phyloP scores from a whole-genome alignment of 208 protist species.

The Phytomonas sp. region DNA sequence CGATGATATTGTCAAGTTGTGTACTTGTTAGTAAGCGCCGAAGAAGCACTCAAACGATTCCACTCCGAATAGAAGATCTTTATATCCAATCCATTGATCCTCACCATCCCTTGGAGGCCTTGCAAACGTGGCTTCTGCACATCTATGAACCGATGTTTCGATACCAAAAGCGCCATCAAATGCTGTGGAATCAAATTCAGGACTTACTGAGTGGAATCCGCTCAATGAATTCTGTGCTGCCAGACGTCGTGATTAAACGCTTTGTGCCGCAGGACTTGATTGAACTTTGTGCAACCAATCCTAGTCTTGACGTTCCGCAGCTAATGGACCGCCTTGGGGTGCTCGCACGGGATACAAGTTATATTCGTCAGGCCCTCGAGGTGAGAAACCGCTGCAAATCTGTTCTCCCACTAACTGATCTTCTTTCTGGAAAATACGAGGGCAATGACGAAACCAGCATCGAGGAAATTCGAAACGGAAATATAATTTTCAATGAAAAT shows the following conservation, averaged over 20 bases:
- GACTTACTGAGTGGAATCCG: slow-evolving; percentile 67
- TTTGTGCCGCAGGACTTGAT: slow-evolving; percentile 67
- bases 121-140: slow-evolving; percentile 46
- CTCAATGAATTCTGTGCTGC: slow-evolving; percentile 36
- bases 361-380: slow-evolving; percentile 50
- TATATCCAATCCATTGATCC: slow-evolving; percentile 62
- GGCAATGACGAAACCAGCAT: slow-evolving; percentile 21
- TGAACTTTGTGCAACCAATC: slow-evolving; percentile 59
- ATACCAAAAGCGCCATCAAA: slow-evolving; percentile 25
- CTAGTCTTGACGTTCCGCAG: slow-evolving; percentile 46
- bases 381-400: slow-evolving; percentile 50
- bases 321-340: slow-evolving; percentile 64
- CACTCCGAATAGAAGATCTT: slow-evolving; percentile 44
- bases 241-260: slow-evolving; percentile 55
- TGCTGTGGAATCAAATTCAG: slow-evolving; percentile 52
- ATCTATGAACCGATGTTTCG: slow-evolving; percentile 72
- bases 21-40: slow-evolving; percentile 14
- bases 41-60: not conserved
- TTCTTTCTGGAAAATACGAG: slow-evolving; percentile 25
- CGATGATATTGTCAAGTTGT: slow-evolving; percentile 11
- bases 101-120: slow-evolving; percentile 37
- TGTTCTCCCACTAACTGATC: slow-evolving; percentile 42
- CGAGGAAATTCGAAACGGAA: slow-evolving; percentile 13
- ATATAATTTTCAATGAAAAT: slow-evolving; percentile 3
- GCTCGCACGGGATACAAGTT: slow-evolving; percentile 41